A percentile compares a stretch with the other conserved stretches of the same genome.
Conservation (phyloP, 768 basidiomycete genomes). For the Dendrothele bispora region DNA sequence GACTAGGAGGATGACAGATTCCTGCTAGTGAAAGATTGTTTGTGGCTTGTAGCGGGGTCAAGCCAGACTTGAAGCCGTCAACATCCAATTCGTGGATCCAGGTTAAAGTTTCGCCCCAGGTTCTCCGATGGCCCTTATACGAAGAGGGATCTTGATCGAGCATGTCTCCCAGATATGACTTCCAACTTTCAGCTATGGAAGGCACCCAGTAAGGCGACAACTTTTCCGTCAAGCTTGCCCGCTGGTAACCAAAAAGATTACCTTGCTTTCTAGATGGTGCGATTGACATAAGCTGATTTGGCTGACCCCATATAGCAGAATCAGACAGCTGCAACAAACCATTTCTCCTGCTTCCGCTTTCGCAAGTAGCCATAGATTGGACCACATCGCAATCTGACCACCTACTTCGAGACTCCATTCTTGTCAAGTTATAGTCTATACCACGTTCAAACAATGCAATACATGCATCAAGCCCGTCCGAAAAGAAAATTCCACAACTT, state of each 20-base stretch:
- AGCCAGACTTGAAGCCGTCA: background rate
- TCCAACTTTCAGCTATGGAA: background rate
- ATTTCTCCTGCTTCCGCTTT: background rate
- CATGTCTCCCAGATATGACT: background rate
- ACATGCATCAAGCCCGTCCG: too few relatives aligned
- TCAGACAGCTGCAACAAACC: background rate
- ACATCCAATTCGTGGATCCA: background rate
- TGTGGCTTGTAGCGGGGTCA: background rate
- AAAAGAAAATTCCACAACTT: background rate
- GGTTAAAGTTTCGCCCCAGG: background rate
- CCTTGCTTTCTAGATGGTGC: background rate
- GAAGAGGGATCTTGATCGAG: background rate
- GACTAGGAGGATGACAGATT: background rate
- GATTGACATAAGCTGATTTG: background rate
- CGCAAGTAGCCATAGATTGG: background rate
- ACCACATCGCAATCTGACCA: too few relatives aligned
- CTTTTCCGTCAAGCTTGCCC: background rate
- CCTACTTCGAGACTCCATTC: too few relatives aligned
- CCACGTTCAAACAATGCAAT: too few relatives aligned
- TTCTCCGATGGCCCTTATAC: background rate
- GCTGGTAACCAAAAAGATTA: background rate
- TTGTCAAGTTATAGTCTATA: too few relatives aligned
- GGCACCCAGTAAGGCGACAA: background rate
- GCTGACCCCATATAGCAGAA: background rate
- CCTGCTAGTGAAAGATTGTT: background rate